Conservation (phyloP, 495 filamentous ascomycete genomes). For the Amphirosellinia nigrospora region DNA sequence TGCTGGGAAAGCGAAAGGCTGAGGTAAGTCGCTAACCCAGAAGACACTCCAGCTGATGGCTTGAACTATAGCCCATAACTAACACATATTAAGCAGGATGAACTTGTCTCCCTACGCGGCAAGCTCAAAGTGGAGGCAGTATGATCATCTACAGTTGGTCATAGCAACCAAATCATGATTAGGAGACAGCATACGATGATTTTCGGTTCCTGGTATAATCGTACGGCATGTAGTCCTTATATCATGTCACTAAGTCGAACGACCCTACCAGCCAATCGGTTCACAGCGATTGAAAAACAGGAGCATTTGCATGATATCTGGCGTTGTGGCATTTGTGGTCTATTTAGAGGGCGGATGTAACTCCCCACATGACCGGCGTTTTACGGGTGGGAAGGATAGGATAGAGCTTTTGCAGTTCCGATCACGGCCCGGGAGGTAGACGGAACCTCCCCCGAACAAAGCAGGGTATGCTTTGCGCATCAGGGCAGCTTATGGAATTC, state of each 20-base stretch:
- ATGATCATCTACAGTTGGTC: background rate
- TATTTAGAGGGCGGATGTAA: constrained; percentile 14
- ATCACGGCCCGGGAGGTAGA: background rate
- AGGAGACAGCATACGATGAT: background rate
- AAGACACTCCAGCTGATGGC: background rate
- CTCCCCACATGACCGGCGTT: background rate
- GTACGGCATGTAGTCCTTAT: background rate
- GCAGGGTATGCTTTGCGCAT: constrained; percentile 5
- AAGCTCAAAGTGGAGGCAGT: constrained; percentile 37
- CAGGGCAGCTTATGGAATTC: background rate
- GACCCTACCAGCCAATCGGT: background rate
- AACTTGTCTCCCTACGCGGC: constrained; percentile 34
- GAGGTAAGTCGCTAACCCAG: constrained; percentile 58
- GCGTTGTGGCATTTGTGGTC: constrained; percentile 21
- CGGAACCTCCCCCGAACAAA: constrained; percentile 9
- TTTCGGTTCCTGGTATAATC: background rate
- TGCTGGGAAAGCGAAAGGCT: constrained; percentile 79
- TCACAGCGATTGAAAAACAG: constrained; percentile 13
- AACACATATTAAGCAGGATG: constrained; percentile 40
- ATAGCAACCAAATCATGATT: background rate
- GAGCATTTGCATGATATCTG: constrained; percentile 26
- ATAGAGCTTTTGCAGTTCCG: constrained; percentile 16
- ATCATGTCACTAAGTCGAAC: background rate
- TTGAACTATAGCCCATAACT: constrained; percentile 23
- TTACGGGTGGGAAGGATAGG: constrained; percentile 13